phyloP scores from a whole-genome alignment of 2,329 filamentous ascomycete species.

The Pyrenochaeta sp. region DNA sequence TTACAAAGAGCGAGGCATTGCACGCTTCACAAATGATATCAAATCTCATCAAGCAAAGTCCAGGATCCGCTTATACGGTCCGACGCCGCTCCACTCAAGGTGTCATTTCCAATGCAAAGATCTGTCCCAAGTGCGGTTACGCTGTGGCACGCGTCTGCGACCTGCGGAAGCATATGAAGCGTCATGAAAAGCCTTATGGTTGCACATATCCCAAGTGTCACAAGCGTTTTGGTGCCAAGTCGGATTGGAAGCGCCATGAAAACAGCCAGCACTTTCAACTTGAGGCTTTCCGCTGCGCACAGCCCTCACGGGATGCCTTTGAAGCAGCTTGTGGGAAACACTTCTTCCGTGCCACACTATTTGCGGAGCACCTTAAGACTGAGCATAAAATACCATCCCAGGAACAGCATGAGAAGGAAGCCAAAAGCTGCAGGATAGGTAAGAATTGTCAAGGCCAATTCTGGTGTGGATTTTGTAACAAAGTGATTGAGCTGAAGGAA shows the following conservation, averaged over 20 bases:
- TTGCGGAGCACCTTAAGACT: slow-evolving; percentile 67
- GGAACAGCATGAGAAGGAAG: slow-evolving; percentile 47
- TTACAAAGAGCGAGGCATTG: slow-evolving; percentile 33
- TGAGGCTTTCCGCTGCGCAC: slow-evolving; percentile 76
- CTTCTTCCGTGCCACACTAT: slow-evolving; percentile 66
- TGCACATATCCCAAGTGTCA: slow-evolving; percentile 77
- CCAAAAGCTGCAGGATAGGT: slow-evolving; percentile 68
- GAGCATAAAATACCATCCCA: slow-evolving; percentile 55
- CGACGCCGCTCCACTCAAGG: slow-evolving; percentile 22
- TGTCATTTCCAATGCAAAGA: slow-evolving; percentile 13
- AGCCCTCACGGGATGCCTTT: neutral
- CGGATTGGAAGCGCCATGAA: slow-evolving; percentile 94
- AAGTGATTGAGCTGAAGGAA: slow-evolving; percentile 62
- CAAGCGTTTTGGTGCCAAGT: slow-evolving; percentile 88
- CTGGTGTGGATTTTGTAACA: slow-evolving; percentile 87
- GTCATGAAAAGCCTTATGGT: slow-evolving; percentile 81
- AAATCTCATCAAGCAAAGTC: slow-evolving; percentile 34
- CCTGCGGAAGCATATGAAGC: slow-evolving; percentile 77
- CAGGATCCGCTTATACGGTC: slow-evolving; percentile 11
- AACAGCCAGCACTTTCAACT: slow-evolving; percentile 77
- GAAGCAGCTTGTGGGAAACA: slow-evolving; percentile 62
- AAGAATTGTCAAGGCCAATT: slow-evolving; percentile 71
- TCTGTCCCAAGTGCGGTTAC: slow-evolving; percentile 32
- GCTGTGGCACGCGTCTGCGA: slow-evolving; percentile 49
- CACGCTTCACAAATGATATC: slow-evolving; percentile 35